phyloP scores from a whole-genome alignment of 1,284 basidiomycete species.

The Melanopsichium pennsylvanicum region DNA sequence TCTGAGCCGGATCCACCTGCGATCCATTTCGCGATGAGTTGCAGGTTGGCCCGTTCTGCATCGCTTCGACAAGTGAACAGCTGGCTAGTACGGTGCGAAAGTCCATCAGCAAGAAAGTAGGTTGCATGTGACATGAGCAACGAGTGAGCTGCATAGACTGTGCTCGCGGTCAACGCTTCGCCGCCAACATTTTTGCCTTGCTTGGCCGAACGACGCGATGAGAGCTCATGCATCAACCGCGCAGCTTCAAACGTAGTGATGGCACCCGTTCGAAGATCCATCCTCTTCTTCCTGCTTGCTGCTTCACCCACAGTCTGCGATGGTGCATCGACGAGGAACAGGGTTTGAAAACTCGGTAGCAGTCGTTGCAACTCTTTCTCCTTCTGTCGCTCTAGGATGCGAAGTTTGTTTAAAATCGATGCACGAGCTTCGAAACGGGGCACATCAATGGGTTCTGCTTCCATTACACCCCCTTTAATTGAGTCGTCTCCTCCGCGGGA shows the following conservation, averaged over 20 bases:
- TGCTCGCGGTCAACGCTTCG: slow-evolving; percentile 27
- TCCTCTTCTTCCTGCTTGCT: slow-evolving; percentile 8
- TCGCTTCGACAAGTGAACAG: slow-evolving; percentile 77
- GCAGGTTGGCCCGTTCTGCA: slow-evolving; percentile 72
- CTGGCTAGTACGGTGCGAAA: slow-evolving; percentile 72
- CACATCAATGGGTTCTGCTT: slow-evolving; percentile 31
- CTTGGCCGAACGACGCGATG: neutral
- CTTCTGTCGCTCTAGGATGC: slow-evolving; percentile 30
- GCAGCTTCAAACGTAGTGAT: slow-evolving; percentile 42
- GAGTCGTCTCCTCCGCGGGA: slow-evolving; percentile 5
- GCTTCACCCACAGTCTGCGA: neutral
- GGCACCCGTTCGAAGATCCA: slow-evolving; percentile 31
- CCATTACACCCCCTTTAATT: slow-evolving; percentile 2
- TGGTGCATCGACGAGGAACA: slow-evolving; percentile 22
- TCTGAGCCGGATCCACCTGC: slow-evolving; percentile 48
- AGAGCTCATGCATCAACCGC: slow-evolving; percentile 14
- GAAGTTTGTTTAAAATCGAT: slow-evolving; percentile 34
- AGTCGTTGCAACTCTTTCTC: slow-evolving; percentile 40
- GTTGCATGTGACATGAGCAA: slow-evolving; percentile 75
- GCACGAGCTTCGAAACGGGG: slow-evolving; percentile 33
- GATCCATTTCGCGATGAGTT: slow-evolving; percentile 72
- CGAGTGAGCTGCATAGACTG: slow-evolving; percentile 76
- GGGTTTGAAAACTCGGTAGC: slow-evolving; percentile 34
- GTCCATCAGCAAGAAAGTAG: slow-evolving; percentile 74
- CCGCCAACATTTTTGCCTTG: neutral